These are phyloP conservation scores for Paramecium bursaria DNA, from an alignment of 73 alveolate genomes.

Conservation along the genomic window DNA sequence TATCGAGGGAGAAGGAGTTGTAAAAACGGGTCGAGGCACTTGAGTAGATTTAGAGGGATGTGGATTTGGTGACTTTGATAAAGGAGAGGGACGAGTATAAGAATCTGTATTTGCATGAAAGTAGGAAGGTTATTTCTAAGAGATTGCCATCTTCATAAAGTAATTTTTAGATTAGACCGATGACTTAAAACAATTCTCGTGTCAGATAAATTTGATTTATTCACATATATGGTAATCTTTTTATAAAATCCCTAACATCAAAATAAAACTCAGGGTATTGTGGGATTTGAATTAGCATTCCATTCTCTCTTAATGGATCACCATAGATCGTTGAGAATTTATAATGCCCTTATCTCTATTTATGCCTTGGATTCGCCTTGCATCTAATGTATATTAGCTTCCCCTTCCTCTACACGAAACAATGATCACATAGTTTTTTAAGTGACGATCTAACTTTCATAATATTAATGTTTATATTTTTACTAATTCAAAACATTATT, in stretches of 20 bases:
- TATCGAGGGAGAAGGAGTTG: conserved; percentile 59
- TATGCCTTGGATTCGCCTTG: conserved; percentile 71
- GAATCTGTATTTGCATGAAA: conserved; percentile 40
- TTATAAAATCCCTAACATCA: conserved; percentile 51
- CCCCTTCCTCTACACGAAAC: conserved; percentile 60
- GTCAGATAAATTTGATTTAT: no score
- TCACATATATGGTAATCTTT: conserved; percentile 52
- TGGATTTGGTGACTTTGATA: conserved; percentile 28
- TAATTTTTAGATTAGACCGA: no score
- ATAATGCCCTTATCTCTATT: conserved; percentile 66
- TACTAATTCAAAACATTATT: no score
- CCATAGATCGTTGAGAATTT: conserved; percentile 26
- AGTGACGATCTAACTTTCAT: conserved; percentile 67
- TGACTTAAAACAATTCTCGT: no score
- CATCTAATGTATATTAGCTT: conserved; percentile 60
- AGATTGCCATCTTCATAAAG: no score
- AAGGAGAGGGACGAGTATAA: conserved; percentile 64
- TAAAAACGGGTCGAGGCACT: conserved; percentile 43
- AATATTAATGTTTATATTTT: no score
- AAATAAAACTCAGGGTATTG: conserved; percentile 53
- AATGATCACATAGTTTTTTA: conserved; percentile 65
- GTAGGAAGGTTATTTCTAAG: conserved; percentile 37
- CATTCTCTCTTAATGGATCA: conserved; percentile 25
- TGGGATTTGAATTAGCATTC: conserved; percentile 35
- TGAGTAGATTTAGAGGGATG: conserved; percentile 7